Evolutionary conservation across 306 rosid species (phyloP).

Genomic region (Nissolia schottii): DNA sequence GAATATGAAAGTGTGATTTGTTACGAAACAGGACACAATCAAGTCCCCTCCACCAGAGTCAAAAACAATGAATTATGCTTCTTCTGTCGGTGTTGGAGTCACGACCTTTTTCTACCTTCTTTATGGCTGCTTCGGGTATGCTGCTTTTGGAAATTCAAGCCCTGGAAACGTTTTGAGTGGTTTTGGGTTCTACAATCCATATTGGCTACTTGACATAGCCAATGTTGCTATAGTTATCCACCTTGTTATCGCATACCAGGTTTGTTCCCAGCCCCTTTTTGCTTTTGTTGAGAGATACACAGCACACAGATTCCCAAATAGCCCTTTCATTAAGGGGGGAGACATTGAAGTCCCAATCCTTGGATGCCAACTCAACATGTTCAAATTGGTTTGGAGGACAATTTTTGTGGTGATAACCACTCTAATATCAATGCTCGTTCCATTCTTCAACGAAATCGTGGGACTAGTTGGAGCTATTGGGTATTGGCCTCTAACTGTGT

Average conservation of each 20-base stretch:
- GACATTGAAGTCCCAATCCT: no score
- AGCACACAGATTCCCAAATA: conserved; percentile 29
- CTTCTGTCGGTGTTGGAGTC: conserved; percentile 34
- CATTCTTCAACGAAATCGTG: conserved; percentile 48
- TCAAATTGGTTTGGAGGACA: conserved; percentile 48
- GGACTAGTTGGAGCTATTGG: conserved; percentile 19
- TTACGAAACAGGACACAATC: conserved; percentile 40
- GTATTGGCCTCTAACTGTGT: not conserved
- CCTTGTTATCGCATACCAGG: not conserved
- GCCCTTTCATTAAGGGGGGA: no score
- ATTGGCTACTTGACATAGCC: conserved; percentile 39
- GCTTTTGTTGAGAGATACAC: not conserved
- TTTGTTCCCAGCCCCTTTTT: not conserved
- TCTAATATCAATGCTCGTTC: conserved; percentile 48
- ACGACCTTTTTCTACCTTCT: conserved; percentile 55
- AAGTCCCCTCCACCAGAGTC: conserved; percentile 49
- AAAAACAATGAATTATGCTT: conserved; percentile 53
- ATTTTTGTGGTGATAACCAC: conserved; percentile 39
- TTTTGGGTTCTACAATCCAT: conserved; percentile 50
- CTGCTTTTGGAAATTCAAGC: conserved; percentile 46
- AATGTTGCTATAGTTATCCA: not conserved
- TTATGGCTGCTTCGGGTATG: conserved; percentile 60
- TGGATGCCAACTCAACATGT: conserved; percentile 40
- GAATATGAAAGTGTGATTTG: not conserved
- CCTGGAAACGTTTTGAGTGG: conserved; percentile 59